Evolutionary conservation across 2,329 filamentous ascomycete genomes (phyloP).

Genomic region (Colletotrichum neosansevieriae): DNA sequence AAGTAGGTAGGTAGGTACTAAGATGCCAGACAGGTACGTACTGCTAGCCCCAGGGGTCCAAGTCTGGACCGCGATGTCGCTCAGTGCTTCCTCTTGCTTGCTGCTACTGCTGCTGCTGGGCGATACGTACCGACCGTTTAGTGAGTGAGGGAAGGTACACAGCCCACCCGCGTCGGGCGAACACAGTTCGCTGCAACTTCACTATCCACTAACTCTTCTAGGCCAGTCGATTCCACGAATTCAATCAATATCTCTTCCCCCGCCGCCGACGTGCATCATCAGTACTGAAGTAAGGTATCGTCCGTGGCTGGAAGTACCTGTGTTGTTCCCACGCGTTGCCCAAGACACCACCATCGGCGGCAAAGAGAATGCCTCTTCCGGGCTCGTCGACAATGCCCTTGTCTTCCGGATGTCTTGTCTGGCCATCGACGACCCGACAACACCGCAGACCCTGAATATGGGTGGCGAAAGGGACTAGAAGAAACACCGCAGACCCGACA

Average conservation of each 20-base stretch:
- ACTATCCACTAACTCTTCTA: neutral
- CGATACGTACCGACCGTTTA: too few species aligned
- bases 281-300: neutral
- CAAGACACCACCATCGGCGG: slow-evolving; percentile 26
- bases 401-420: slow-evolving; percentile 15
- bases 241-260: slow-evolving; percentile 18
- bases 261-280: slow-evolving; percentile 31
- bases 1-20: too few species aligned
- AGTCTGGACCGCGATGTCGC: too few species aligned
- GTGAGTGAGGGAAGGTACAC: slow-evolving; percentile 14
- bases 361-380: slow-evolving; percentile 26
- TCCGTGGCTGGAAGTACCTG: neutral
- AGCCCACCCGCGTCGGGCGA: slow-evolving; percentile 17
- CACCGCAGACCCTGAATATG: neutral
- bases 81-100: too few species aligned
- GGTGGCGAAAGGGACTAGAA: too few species aligned
- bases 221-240: neutral
- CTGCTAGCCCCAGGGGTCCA: neutral
- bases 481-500: neutral
- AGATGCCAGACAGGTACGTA: neutral
- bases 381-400: slow-evolving; percentile 27
- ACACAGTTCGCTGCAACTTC: neutral
- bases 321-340: neutral
- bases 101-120: too few species aligned
- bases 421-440: neutral